These are phyloP conservation scores for Paspalum vaginatum DNA, from an alignment of 176 grass and related monocot genomes.

Conservation along the genomic window DNA sequence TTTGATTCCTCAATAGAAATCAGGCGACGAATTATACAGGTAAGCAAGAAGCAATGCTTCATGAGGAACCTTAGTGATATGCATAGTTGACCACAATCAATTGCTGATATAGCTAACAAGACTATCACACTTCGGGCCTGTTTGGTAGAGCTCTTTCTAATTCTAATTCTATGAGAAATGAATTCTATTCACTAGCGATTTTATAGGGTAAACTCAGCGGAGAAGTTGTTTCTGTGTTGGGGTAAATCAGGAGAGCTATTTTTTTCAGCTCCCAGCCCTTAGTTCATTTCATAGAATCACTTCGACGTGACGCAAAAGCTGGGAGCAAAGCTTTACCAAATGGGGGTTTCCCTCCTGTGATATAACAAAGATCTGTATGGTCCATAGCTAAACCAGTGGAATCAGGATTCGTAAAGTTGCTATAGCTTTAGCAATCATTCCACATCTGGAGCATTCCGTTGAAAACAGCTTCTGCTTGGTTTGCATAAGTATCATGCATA, in stretches of 20 bases:
- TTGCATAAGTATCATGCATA: not conserved
- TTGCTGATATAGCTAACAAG: not conserved
- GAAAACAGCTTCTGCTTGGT: not conserved
- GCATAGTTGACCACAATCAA: not conserved
- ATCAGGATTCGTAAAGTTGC: slow-evolving; percentile 1
- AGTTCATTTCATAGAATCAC: no score
- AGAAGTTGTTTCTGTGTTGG: no score
- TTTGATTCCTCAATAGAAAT: not conserved
- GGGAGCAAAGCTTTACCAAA: not conserved
- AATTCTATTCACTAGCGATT: no score
- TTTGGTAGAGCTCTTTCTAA: no score
- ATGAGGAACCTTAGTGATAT: not conserved
- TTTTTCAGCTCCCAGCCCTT: no score
- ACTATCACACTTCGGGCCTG: not conserved
- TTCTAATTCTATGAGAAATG: no score
- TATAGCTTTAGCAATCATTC: not conserved
- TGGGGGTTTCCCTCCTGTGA: not conserved
- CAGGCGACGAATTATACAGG: not conserved
- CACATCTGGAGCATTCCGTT: not conserved
- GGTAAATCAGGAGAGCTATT: no score
- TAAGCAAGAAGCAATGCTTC: not conserved
- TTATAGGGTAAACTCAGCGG: no score
- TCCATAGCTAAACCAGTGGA: not conserved
- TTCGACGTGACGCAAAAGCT: no score
- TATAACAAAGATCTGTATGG: not conserved